Percentiles rank a stretch among this genome's conserved stretches.
Evolutionary conservation across 768 basidiomycete species (phyloP).

Genomic region (Boletus tomentosulus): DNA sequence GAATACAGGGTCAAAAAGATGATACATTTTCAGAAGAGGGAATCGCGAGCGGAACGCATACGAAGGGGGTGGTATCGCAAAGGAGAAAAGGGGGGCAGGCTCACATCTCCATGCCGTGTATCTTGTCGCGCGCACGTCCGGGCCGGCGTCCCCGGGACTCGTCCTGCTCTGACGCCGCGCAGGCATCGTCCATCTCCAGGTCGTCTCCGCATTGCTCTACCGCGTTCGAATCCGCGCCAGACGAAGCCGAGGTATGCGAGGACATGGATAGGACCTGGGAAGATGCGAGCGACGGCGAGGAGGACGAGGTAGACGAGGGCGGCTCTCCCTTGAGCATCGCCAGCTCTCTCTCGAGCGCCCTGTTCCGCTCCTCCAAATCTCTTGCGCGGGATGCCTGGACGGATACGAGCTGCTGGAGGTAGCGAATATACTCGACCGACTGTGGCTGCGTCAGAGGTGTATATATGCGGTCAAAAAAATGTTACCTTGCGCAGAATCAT

Average conservation of each 20-base stretch:
- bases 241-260: no score
- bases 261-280: slow-evolving; percentile 18
- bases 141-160: slow-evolving; percentile 19
- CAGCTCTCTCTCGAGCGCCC: slow-evolving; percentile 32
- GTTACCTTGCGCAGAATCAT: slow-evolving; percentile 81
- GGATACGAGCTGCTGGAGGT: slow-evolving; percentile 81
- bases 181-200: slow-evolving; percentile 20
- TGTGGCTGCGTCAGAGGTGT: slow-evolving; percentile 14
- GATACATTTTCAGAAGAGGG: not conserved
- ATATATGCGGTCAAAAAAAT: not conserved
- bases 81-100: no score
- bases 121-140: slow-evolving; percentile 18
- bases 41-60: not conserved
- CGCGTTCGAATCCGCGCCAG: no score
- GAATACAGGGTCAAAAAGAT: not conserved
- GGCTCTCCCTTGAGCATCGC: slow-evolving; percentile 21
- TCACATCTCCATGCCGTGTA: slow-evolving; percentile 17
- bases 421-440: slow-evolving; percentile 57
- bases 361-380: slow-evolving; percentile 72
- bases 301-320: slow-evolving; percentile 13
- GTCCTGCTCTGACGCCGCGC: not conserved
- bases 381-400: slow-evolving; percentile 75
- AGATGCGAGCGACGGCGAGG: slow-evolving; percentile 17
- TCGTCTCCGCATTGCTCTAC: no score
- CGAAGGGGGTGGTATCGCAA: not conserved